Evolutionary conservation across 2,329 filamentous ascomycete species (phyloP), one percentile per base, ranked within the genome.

Genomic region (Colletotrichum gigasporum): DNA sequence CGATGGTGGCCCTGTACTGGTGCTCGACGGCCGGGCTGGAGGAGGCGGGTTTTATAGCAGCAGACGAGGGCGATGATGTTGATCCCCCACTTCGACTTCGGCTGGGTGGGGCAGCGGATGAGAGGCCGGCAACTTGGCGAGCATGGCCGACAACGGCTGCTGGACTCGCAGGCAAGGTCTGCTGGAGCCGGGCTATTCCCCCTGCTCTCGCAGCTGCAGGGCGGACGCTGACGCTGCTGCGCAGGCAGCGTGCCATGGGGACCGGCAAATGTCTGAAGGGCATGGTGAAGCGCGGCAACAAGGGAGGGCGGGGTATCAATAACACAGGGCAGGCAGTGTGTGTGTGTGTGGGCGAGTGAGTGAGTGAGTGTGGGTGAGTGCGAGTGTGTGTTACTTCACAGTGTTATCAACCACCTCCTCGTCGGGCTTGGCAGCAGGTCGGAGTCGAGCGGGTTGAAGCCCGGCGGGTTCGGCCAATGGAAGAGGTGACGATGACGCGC

Each of bases 181-280:
- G 61, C 41, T 42, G 53, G n/a, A 63, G 47, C 24, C 55, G 48
- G 32, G 26, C 61, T 20, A 30, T 52, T 14, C 24, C 47, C 47
- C 55, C 61, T 41, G 47, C 12, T 32, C 18, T 32, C 22, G 53
- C 32, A 53, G 32, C 55, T 53, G 47, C 39, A 47, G 41, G 47
- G 24, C 45, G 39, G 55, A 51, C 34, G 18, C 32, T n/a, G n/a
- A n/a, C n/a, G n/a, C n/a, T n/a, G n/a, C n/a, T 20, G 39, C 55
- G 55, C 41, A 63, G 32, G 55, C 61, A 63, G 26, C 39, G 37
- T 47, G 61, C 26, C 47, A 63, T 63, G 26, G 47, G 39, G 28
- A n/a, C 55, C 39, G 61, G 55, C 47, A 60, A 34, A 34, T 53
- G 61, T 60, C 55, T 53, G 45, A 63, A 39, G 14, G 61, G 61